Evolutionary conservation across 2,329 filamentous ascomycete species (phyloP).

Genomic region (Exophiala bonariae): DNA sequence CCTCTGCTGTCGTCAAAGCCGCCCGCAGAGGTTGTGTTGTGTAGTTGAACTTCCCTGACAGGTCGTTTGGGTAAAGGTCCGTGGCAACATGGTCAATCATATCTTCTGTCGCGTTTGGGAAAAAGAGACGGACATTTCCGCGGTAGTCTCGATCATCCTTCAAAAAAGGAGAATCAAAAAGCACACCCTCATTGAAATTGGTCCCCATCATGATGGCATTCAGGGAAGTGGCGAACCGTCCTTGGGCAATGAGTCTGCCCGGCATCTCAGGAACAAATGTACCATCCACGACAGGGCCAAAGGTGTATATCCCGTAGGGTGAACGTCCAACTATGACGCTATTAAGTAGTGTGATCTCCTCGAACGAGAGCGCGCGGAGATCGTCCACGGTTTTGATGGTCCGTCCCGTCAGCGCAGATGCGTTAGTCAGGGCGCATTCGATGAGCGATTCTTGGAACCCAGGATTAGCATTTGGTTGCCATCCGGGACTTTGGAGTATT

Average conservation of each 20-base stretch:
- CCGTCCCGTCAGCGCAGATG: conserved; percentile 1
- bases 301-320: conserved; percentile 43
- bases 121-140: conserved; percentile 25
- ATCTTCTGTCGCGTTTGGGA: conserved; percentile 28
- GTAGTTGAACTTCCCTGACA: conserved; percentile 49
- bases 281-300: conserved; percentile 22
- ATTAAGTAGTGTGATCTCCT: conserved; percentile 33
- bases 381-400: conserved; percentile 37
- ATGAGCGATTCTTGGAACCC: conserved; percentile 35
- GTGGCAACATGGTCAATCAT: conserved; percentile 45
- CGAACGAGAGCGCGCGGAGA: conserved; percentile 20
- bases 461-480: conserved; percentile 14
- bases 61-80: conserved; percentile 52
- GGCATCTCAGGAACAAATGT: conserved; percentile 40
- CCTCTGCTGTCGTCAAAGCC: conserved; percentile 43
- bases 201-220: conserved; percentile 35
- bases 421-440: conserved; percentile 10
- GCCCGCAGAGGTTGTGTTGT: conserved; percentile 44
- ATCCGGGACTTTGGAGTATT: conserved; percentile 30
- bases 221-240: conserved; percentile 45
- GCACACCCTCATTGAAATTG: conserved; percentile 29
- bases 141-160: conserved; percentile 26
- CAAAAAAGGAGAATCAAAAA: conserved; percentile 35
- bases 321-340: conserved; percentile 39
- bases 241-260: conserved; percentile 44